These are phyloP conservation scores for Litsea cubeba DNA, from an alignment of 164 flowering plant species.

Conservation along the genomic window DNA sequence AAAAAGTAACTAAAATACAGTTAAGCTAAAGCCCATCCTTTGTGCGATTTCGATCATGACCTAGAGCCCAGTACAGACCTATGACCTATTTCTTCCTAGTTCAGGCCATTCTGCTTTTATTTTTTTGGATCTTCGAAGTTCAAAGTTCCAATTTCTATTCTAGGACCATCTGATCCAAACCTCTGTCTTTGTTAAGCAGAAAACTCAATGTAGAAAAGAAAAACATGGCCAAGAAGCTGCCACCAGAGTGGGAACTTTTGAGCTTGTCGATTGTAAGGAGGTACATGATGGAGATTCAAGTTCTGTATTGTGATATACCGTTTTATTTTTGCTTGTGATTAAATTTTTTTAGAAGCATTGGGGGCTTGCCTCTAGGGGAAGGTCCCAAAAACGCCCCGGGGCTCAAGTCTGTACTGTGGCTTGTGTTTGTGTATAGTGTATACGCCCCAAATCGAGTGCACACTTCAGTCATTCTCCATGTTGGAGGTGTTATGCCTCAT, in stretches of 20 bases:
- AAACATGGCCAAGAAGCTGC: constrained; percentile 38
- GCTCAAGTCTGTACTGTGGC: no score
- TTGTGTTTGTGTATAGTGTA: no score
- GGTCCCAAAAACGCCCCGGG: no score
- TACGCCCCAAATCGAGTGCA: no score
- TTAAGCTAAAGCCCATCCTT: not conserved
- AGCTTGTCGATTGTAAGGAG: constrained; percentile 50
- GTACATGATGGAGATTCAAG: constrained; percentile 28
- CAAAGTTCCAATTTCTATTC: constrained; percentile 3
- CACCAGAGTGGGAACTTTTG: constrained; percentile 46
- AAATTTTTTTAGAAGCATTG: not conserved
- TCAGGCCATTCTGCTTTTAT: not conserved
- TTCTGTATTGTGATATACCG: constrained; percentile 5
- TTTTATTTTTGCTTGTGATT: constrained; percentile 8
- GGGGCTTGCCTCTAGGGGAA: not conserved
- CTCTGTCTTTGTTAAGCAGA: constrained; percentile 37
- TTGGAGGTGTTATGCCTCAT: no score
- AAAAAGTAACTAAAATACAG: no score
- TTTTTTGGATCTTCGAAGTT: constrained; percentile 7
- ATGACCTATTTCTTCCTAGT: constrained; percentile 4
- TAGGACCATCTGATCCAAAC: constrained; percentile 35
- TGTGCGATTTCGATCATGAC: not conserved
- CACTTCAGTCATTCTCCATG: no score
- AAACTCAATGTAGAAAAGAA: constrained; percentile 26
- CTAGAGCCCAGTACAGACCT: not conserved